Conservation (phyloP, 176 grass and related monocot species). For the Eragrostis curvula region DNA sequence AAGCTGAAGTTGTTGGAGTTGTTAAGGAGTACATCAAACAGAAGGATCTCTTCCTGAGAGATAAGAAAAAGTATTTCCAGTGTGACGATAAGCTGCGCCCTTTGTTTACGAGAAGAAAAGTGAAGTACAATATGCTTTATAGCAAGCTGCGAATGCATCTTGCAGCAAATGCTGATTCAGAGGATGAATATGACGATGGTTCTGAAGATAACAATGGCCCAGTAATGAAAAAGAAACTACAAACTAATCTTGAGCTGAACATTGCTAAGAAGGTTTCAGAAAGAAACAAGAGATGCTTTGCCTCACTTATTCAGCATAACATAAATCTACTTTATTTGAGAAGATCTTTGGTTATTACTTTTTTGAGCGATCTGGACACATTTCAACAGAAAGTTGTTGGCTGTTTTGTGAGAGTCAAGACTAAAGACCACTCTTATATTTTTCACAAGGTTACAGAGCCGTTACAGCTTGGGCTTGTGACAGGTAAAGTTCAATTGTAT, state of each 20-base stretch:
- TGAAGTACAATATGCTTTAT: conserved; percentile 66
- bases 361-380: conserved; percentile 63
- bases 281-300: conserved; percentile 56
- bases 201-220: conserved; percentile 50
- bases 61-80: conserved; percentile 65
- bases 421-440: conserved; percentile 10
- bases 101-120: conserved; percentile 73
- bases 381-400: conserved; percentile 83
- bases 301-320: conserved; percentile 61
- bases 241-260: conserved; percentile 32
- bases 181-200: conserved; percentile 48
- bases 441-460: conserved; percentile 38
- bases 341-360: conserved; percentile 58
- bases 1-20: conserved; percentile 52
- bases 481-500: conserved; percentile 57
- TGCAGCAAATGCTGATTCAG: conserved; percentile 63
- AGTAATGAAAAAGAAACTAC: conserved; percentile 37
- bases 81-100: conserved; percentile 63
- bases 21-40: conserved; percentile 71
- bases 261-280: conserved; percentile 50
- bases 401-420: conserved; percentile 77
- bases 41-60: conserved; percentile 55
- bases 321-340: conserved; percentile 73
- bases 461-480: conserved; percentile 74
- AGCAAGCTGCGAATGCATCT: conserved; percentile 71